phyloP scores from a whole-genome alignment of 305 asterid genomes.

The Fraxinus sp. region DNA sequence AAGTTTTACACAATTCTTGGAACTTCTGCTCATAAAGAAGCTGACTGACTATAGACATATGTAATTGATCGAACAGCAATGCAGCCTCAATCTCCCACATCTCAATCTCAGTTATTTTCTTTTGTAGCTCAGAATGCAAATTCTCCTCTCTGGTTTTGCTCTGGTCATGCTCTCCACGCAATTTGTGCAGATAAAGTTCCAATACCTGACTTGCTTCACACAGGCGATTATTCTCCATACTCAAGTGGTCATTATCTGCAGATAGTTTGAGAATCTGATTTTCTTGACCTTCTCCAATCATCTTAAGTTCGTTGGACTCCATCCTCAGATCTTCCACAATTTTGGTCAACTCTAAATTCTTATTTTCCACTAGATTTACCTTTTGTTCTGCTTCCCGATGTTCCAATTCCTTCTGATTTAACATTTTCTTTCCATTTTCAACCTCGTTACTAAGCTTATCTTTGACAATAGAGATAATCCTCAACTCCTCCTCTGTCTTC shows the following conservation, averaged over 20 bases:
- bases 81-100: constrained; percentile 57
- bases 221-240: constrained; percentile 39
- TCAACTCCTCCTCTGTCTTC: constrained; percentile 54
- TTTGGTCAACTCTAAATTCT: constrained; percentile 44
- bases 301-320: constrained; percentile 36
- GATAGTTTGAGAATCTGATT: constrained; percentile 45
- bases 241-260: constrained; percentile 43
- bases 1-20: constrained; percentile 57
- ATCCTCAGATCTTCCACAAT: constrained; percentile 44
- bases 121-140: constrained; percentile 55
- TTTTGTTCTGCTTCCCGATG: constrained; percentile 54
- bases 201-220: constrained; percentile 38
- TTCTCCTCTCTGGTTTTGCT: constrained; percentile 45
- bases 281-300: constrained; percentile 38
- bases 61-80: constrained; percentile 55
- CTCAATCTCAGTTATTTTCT: constrained; percentile 42
- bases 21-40: constrained; percentile 70
- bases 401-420: constrained; percentile 44
- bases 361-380: constrained; percentile 38
- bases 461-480: constrained; percentile 31
- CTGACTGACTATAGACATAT: constrained; percentile 51
- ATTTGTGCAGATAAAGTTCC: constrained; percentile 43
- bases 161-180: constrained; percentile 39
- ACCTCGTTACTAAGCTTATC: constrained; percentile 47
- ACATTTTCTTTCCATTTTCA: constrained; percentile 38